Percentiles rank a stretch among this genome's conserved stretches.
These are phyloP conservation scores for Paecilomyces dactylethromorphus DNA, from an alignment of 2,329 filamentous ascomycete genomes.

Conservation along the genomic window DNA sequence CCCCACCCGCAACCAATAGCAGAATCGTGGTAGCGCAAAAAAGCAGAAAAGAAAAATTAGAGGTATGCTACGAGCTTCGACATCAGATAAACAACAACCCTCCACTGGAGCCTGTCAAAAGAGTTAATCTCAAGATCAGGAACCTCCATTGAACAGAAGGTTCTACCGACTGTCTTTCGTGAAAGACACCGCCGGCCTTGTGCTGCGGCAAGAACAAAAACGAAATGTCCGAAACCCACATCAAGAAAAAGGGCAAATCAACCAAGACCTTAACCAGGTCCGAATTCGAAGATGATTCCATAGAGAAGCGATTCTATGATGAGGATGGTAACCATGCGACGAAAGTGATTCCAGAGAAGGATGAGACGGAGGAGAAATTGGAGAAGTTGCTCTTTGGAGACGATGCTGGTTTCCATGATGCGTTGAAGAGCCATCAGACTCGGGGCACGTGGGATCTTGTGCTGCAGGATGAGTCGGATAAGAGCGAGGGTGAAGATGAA, in stretches of 20 bases:
- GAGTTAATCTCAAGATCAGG: not conserved
- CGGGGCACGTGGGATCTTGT: constrained; percentile 35
- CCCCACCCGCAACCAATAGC: not conserved
- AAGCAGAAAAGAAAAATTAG: not conserved
- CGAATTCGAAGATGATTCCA: not conserved
- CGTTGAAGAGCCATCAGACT: constrained; percentile 55
- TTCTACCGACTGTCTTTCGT: not conserved
- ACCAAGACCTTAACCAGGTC: not conserved
- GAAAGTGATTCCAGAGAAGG: constrained; percentile 54
- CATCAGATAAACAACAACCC: not conserved
- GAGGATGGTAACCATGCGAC: constrained; percentile 3
- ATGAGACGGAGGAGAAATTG: constrained; percentile 76
- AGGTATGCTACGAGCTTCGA: not conserved
- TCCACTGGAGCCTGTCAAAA: not conserved
- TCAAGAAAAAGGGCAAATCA: not conserved
- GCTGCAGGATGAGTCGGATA: constrained; percentile 23
- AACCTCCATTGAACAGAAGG: not conserved
- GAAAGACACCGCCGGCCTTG: not conserved
- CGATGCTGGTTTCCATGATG: constrained; percentile 70
- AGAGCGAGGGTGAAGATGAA: constrained; percentile 39
- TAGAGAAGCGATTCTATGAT: not conserved
- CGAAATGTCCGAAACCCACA: not conserved
- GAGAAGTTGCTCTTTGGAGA: constrained; percentile 87
- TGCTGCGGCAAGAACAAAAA: not conserved
- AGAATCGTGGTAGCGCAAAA: not conserved